Conservation (phyloP, 164 flowering plant species). For the Piper longum region DNA sequence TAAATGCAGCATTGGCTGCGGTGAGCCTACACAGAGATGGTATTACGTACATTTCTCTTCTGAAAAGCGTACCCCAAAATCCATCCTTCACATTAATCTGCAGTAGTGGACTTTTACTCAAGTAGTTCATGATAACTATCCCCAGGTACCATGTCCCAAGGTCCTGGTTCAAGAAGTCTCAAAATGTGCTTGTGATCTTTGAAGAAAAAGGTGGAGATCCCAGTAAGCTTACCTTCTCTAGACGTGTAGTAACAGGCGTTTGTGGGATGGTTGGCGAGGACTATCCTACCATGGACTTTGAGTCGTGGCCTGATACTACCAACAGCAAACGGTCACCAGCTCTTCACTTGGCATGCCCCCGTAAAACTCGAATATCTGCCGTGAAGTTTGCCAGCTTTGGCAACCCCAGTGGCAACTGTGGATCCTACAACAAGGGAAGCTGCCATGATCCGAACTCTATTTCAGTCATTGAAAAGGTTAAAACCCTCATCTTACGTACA, state of each 20-base stretch:
- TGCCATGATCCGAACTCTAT: slow-evolving; percentile 64
- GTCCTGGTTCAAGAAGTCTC: slow-evolving; percentile 93
- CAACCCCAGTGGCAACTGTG: slow-evolving; percentile 65
- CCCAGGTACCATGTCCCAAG: slow-evolving; percentile 93
- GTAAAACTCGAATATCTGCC: slow-evolving; percentile 27
- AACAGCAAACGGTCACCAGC: slow-evolving; percentile 15
- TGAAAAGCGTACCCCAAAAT: neutral
- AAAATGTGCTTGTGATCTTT: slow-evolving; percentile 71
- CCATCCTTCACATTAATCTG: neutral
- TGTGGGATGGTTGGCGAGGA: slow-evolving; percentile 54
- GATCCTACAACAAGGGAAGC: slow-evolving; percentile 44
- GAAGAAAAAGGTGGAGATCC: slow-evolving; percentile 99
- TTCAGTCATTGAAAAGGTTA: slow-evolving; percentile 50
- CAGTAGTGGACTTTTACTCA: neutral
- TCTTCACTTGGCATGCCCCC: slow-evolving; percentile 49
- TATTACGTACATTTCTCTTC: slow-evolving; percentile 12
- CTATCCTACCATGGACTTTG: slow-evolving; percentile 30
- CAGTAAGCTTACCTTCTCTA: slow-evolving; percentile 47
- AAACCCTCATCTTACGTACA: neutral
- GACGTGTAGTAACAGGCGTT: slow-evolving; percentile 33
- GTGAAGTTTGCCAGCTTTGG: slow-evolving; percentile 88
- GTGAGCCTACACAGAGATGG: slow-evolving; percentile 97
- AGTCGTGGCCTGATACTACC: slow-evolving; percentile 14
- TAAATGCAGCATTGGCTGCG: slow-evolving; percentile 88
- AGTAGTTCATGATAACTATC: neutral